phyloP scores from a whole-genome alignment of 805 yeast genomes.

The Danielia reshetovae region DNA sequence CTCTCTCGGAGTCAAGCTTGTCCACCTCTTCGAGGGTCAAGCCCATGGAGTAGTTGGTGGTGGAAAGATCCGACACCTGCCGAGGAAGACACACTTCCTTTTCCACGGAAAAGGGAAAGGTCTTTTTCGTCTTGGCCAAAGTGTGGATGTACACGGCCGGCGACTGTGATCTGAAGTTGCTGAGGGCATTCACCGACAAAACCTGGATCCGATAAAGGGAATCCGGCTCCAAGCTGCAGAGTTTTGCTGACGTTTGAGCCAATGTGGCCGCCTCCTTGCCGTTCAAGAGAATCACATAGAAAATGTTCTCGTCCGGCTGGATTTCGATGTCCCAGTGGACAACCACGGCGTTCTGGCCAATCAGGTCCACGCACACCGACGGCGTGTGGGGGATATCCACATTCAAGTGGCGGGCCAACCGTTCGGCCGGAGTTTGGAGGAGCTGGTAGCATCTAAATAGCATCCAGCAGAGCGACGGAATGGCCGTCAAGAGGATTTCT shows the following conservation, averaged over 20 bases:
- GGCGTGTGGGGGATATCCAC: slow-evolving; percentile 57
- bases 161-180: slow-evolving; percentile 33
- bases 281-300: slow-evolving; percentile 32
- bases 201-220: slow-evolving; percentile 33
- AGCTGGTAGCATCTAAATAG: slow-evolving; percentile 35
- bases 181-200: slow-evolving; percentile 32
- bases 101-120: background rate
- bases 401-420: slow-evolving; percentile 42
- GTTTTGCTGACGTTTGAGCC: slow-evolving; percentile 31
- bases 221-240: slow-evolving; percentile 25
- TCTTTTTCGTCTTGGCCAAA: slow-evolving; percentile 2
- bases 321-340: slow-evolving; percentile 46
- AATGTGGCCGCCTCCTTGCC: slow-evolving; percentile 34
- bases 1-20: background rate
- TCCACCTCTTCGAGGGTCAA: slow-evolving; percentile 2
- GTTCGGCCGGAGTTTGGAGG: slow-evolving; percentile 43
- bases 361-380: slow-evolving; percentile 50
- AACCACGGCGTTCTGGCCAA: slow-evolving; percentile 42
- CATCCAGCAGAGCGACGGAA: slow-evolving; percentile 37
- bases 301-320: slow-evolving; percentile 26
- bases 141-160: slow-evolving; percentile 32
- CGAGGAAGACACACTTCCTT: background rate
- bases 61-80: background rate
- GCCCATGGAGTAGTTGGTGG: background rate
- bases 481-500: slow-evolving; percentile 30